Base-by-base conservation (phyloP, 805 yeast species). In the Yarrowia hollandica region DNA sequence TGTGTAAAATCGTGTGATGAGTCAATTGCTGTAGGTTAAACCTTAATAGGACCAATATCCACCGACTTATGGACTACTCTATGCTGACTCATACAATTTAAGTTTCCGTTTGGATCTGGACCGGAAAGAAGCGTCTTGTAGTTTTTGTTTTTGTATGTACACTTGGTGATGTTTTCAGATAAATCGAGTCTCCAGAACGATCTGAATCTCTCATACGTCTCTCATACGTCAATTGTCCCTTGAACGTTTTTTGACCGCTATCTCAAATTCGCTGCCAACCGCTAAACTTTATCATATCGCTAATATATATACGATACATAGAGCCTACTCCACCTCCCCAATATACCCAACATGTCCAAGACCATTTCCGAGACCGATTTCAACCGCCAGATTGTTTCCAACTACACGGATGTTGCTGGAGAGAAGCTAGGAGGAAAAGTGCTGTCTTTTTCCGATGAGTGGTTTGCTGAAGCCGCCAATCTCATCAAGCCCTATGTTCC, bases 401-500 rank as follows among this genome's bases (percentile, higher is more conserved):
- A 64, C 34, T 67, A 68, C 48, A 64, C 67, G 8, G 96, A 94
- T 68, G 92, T 94, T 14, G 81, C 90, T 63, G 94, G 94, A 44
- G 88, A 83, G 63, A 86, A 86, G 67, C 74, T 92, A 4, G 97
- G 96, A 5, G 96, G 96, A 2, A 70, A 79, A 61, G 82, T 90
- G 5, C 68, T 88, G 19, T 72, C 79, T 14, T 82, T 79, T 66
- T 85, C 94, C 37, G 96, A 92, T 70, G 96, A 92, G 74, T 92
- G 95, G 94, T 92, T 92, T 74, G 98, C 97, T 1, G 92, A 83
- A 39, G 98, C 98, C 5, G 82, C 79, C 28, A 92, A 92, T 73
- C 78, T 92, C 67, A 84, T 90, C 70, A 84, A 88, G 68, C 91
- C 96, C 34, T 79, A 78, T 44, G 79, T 85, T 3, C 96, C 97